A percentile compares a stretch with the other conserved stretches of the same genome.
phyloP scores from a whole-genome alignment of 768 basidiomycete species.

The Galerina sulciceps region DNA sequence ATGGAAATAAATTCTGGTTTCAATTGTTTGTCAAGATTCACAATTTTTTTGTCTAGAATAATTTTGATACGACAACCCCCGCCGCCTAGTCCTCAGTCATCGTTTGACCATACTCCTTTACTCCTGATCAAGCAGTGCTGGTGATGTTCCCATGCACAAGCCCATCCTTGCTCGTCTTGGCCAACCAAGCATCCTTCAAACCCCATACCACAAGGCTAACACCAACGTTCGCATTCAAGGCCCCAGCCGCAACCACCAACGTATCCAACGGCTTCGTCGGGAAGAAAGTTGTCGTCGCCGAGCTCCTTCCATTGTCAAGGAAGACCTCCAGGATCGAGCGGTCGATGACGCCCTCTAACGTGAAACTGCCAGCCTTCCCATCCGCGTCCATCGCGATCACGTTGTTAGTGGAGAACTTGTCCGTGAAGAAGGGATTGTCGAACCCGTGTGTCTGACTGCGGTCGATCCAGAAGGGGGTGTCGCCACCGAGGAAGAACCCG shows the following conservation, averaged over 20 bases:
- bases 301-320: not conserved
- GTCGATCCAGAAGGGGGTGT: not conserved
- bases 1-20: too few species aligned
- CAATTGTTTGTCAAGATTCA: too few species aligned
- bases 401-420: not conserved
- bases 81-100: too few species aligned
- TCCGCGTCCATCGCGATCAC: not conserved
- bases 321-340: not conserved
- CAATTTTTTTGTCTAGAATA: too few species aligned
- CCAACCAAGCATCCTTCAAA: not conserved
- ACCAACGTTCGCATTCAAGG: not conserved
- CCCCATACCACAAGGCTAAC: not conserved
- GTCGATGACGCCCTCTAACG: not conserved
- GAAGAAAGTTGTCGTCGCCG: not conserved
- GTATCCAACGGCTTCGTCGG: not conserved
- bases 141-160: not conserved
- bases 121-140: too few species aligned
- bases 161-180: not conserved
- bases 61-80: too few species aligned
- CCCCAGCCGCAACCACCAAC: not conserved
- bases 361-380: not conserved
- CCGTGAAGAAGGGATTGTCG: conserved; percentile 2
- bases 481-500: not conserved
- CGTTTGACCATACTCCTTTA: too few species aligned
- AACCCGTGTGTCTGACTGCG: not conserved